Evolutionary conservation across 768 basidiomycete species (phyloP).

Genomic region (Pisolithus tinctorius): DNA sequence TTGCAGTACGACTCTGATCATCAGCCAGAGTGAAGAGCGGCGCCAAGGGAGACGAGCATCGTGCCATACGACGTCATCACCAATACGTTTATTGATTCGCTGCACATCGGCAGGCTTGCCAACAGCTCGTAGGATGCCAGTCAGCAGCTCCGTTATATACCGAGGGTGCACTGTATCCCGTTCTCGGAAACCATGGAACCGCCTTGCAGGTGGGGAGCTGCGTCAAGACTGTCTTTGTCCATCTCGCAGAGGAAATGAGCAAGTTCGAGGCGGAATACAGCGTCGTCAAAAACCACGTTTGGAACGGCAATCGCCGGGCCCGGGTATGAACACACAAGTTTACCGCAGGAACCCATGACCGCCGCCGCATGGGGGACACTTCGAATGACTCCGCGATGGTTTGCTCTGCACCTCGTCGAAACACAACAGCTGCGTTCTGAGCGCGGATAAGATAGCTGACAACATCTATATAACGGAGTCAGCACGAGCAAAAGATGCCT

Average conservation of each 20-base stretch:
- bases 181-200: constrained; percentile 14
- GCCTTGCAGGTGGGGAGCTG: constrained; percentile 31
- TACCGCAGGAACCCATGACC: constrained; percentile 33
- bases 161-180: constrained; percentile 28
- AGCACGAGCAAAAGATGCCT: neutral
- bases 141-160: constrained; percentile 33
- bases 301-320: constrained; percentile 35
- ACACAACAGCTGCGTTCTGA: constrained; percentile 43
- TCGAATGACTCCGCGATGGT: constrained; percentile 41
- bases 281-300: constrained; percentile 20
- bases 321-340: constrained; percentile 40
- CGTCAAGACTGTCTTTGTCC: constrained; percentile 26
- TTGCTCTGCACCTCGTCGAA: constrained; percentile 19
- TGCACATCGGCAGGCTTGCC: neutral
- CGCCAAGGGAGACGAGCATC: constrained; percentile 19
- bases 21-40: constrained; percentile 24
- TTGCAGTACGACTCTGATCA: constrained; percentile 1
- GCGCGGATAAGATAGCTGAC: constrained; percentile 31
- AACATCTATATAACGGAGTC: constrained; percentile 23
- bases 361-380: constrained; percentile 27
- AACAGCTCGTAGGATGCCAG: too few relatives aligned
- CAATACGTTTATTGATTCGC: neutral
- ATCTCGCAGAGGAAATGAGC: constrained; percentile 21
- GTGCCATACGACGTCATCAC: neutral
- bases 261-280: constrained; percentile 16